These are phyloP conservation scores for Odontarrhena argentea DNA, from an alignment of 345 rosid species.

Conservation along the genomic window DNA sequence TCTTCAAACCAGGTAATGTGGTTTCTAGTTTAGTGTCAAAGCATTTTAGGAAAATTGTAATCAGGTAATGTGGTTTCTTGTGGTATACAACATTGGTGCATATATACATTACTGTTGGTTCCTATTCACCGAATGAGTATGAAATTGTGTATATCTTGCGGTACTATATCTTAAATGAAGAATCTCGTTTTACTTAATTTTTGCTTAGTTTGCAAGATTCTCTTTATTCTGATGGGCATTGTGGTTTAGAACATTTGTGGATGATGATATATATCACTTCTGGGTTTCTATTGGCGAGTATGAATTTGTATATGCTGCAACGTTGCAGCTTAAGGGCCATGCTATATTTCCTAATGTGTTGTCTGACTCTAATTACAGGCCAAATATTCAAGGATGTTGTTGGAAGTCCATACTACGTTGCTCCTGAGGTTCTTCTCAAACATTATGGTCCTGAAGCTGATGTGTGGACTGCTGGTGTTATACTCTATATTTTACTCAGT, in stretches of 20 bases:
- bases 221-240: background rate
- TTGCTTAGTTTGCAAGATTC: background rate
- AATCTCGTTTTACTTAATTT: background rate
- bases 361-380: slow-evolving; percentile 47
- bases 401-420: slow-evolving; percentile 98
- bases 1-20: slow-evolving; percentile 90
- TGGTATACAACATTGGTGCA: too few species aligned
- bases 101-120: too few species aligned
- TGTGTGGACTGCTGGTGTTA: slow-evolving; percentile 99
- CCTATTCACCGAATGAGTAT: too few species aligned
- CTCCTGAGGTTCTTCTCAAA: slow-evolving; percentile 96
- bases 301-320: background rate
- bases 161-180: background rate
- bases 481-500: slow-evolving; percentile 87
- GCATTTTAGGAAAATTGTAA: background rate
- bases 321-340: background rate
- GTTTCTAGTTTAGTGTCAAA: slow-evolving; percentile 13
- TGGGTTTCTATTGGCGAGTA: background rate
- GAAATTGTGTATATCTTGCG: too few species aligned
- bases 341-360: slow-evolving; percentile 5
- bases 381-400: slow-evolving; percentile 93
- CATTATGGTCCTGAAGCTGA: slow-evolving; percentile 96
- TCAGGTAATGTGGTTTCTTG: too few species aligned
- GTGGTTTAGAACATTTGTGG: background rate
- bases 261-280: background rate